Conservation (phyloP, 2,329 filamentous ascomycete genomes). For the Ophiocordyceps robertsii region DNA sequence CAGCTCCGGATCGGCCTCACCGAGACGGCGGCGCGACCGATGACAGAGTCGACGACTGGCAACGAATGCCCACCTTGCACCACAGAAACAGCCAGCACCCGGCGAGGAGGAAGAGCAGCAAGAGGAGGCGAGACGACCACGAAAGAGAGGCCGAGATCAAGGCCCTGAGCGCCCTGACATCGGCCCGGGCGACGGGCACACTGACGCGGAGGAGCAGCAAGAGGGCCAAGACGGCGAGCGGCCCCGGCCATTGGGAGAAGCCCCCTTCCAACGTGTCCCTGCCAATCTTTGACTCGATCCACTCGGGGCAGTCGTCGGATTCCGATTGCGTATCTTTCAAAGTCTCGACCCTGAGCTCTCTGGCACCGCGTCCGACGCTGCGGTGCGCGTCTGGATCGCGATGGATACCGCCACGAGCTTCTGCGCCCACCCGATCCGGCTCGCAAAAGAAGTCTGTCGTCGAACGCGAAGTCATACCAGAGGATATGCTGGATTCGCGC, state of each 20-base stretch:
- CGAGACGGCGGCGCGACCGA: slow-evolving; percentile 3
- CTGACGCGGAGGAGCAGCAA: slow-evolving; percentile 51
- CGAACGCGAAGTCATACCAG: slow-evolving; percentile 39
- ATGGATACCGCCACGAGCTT: slow-evolving; percentile 31
- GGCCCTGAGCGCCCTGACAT: slow-evolving; percentile 61
- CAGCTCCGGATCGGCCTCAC: slow-evolving; percentile 1
- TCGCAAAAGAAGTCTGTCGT: slow-evolving; percentile 39
- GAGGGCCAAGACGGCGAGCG: slow-evolving; percentile 42
- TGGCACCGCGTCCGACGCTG: slow-evolving; percentile 75
- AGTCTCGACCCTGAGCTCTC: slow-evolving; percentile 65
- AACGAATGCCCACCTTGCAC: slow-evolving; percentile 37
- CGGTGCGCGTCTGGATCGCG: slow-evolving; percentile 57
- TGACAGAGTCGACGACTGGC: slow-evolving; percentile 10
- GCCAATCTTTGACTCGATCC: slow-evolving; percentile 58
- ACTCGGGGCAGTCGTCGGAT: slow-evolving; percentile 62
- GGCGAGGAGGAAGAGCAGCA: slow-evolving; percentile 59
- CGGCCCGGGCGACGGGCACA: slow-evolving; percentile 49
- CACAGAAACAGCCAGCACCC: slow-evolving; percentile 49
- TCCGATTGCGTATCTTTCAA: slow-evolving; percentile 64
- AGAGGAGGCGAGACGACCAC: slow-evolving; percentile 61
- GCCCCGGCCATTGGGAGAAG: slow-evolving; percentile 40
- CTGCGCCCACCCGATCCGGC: slow-evolving; percentile 31
- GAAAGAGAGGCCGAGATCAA: slow-evolving; percentile 79
- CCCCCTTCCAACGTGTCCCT: slow-evolving; percentile 63
- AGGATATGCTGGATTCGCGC: slow-evolving; percentile 46